Evolutionary conservation across 495 filamentous ascomycete species (phyloP), one percentile per base, ranked within the genome.

Genomic region (Friedmanniomyces endolithicus): DNA sequence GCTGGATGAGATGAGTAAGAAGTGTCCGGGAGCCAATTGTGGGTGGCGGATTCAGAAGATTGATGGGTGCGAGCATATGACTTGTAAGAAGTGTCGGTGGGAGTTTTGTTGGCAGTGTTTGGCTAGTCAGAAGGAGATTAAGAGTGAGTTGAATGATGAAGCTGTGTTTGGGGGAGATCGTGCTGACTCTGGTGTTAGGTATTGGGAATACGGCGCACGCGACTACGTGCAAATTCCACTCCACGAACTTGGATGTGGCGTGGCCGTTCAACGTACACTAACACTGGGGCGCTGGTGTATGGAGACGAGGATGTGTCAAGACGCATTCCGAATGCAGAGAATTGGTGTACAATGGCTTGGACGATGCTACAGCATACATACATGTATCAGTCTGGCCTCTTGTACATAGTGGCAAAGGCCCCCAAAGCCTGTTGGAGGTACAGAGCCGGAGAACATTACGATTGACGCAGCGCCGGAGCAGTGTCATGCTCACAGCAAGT

Each of bases 61-160:
- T 12, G 44, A 53, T 29, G 67, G 67, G 0, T 70, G 67, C 49
- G 67, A 68, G 45, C 64, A 65, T 48, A 48, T 64, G 55, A 48
- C 45, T 48, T 62, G 67, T 31, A 40, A 29, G 22, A 59, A 53
- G 53, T 69, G 67, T 51, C 12, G 48, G n/a, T 50, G 60, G 33
- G 55, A 69, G 35, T 69, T 69, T 48, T 67, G 67, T 54, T 69
- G 67, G 67, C 45, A 50, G 44, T 68, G 67, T 35, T 41, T 64
- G 24, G 63, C 59, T 3, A 23, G 39, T 14, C 53, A 62, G 22
- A 51, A 24, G 22, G 56, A 55, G 29, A 62, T 62, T 20, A 53
- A 57, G 52, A 19, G 41, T 14, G 27, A 31, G 27, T 31, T 31
- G 27, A 31, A 31, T 3, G 27, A 3, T 3, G 27, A 31, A 9